phyloP scores from a whole-genome alignment of 2,329 filamentous ascomycete genomes.

The Fusarium albidum region DNA sequence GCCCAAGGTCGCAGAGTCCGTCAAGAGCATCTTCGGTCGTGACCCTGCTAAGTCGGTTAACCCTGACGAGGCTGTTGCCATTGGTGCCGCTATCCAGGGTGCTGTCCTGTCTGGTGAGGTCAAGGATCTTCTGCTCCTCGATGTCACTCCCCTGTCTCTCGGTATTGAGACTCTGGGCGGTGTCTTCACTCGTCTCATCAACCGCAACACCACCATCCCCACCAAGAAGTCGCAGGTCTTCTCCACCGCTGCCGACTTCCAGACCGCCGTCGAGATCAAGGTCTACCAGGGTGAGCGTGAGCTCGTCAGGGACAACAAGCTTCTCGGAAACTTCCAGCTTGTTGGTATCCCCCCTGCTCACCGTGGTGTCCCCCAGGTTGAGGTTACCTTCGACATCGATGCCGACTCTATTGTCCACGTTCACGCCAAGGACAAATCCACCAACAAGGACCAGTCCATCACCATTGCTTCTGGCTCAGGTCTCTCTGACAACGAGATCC shows the following conservation, averaged over 20 bases:
- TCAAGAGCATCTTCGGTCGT: slow-evolving; percentile 96
- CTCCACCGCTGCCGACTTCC: slow-evolving; percentile 97
- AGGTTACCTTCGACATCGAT: slow-evolving; percentile 99
- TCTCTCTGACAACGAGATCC: slow-evolving; percentile 92
- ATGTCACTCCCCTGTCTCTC: slow-evolving; percentile 94
- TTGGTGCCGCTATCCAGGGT: slow-evolving; percentile 97
- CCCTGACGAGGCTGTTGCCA: slow-evolving; percentile 97
- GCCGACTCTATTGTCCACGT: slow-evolving; percentile 98
- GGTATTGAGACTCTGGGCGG: slow-evolving; percentile 98
- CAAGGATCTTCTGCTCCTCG: slow-evolving; percentile 92
- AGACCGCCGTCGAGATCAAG: slow-evolving; percentile 99
- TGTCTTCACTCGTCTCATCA: slow-evolving; percentile 98
- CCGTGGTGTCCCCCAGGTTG: slow-evolving; percentile 94
- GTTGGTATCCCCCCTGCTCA: slow-evolving; percentile 96
- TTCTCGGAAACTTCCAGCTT: slow-evolving; percentile 99
- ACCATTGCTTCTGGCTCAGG: slow-evolving; percentile 98
- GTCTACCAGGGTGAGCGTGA: slow-evolving; percentile 99
- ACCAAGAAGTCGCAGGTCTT: slow-evolving; percentile 99
- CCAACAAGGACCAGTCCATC: slow-evolving; percentile 99
- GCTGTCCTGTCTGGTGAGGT: slow-evolving; percentile 96
- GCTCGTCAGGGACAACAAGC: slow-evolving; percentile 98
- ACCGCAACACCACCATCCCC: slow-evolving; percentile 98
- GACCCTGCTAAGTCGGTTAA: slow-evolving; percentile 98
- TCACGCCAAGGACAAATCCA: slow-evolving; percentile 98
- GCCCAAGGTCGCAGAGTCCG: slow-evolving; percentile 96